phyloP scores from a whole-genome alignment of 2,329 filamentous ascomycete genomes.

The Pseudogymnoascus sp. region DNA sequence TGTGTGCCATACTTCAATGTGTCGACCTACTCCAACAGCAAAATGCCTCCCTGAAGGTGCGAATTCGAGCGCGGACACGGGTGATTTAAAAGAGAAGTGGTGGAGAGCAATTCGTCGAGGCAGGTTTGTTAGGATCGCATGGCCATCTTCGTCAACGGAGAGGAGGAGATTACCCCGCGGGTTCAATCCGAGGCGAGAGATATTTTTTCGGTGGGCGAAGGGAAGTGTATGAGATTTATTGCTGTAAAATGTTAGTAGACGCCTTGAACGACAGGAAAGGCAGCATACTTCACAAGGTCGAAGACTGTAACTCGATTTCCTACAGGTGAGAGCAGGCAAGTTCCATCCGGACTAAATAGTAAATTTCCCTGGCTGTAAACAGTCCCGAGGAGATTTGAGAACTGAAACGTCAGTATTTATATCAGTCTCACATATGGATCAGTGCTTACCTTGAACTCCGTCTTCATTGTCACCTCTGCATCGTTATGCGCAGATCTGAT shows the following conservation, averaged over 20 bases:
- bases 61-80: constrained; percentile 78
- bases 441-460: constrained; percentile 79
- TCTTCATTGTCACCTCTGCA: constrained; percentile 70
- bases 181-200: constrained; percentile 78
- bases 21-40: constrained; percentile 77
- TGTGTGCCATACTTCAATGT: constrained; percentile 93
- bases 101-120: constrained; percentile 79
- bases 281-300: constrained; percentile 79
- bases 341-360: constrained; percentile 92
- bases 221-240: constrained; percentile 83
- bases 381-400: constrained; percentile 95
- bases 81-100: constrained; percentile 88
- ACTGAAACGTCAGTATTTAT: constrained; percentile 49
- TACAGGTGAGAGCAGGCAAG: constrained; percentile 89
- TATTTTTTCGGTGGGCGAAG: constrained; percentile 91
- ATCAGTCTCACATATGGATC: neutral
- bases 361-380: constrained; percentile 98
- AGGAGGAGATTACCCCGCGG: constrained; percentile 88
- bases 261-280: constrained; percentile 1
- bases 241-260: constrained; percentile 35
- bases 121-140: constrained; percentile 87
- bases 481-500: constrained; percentile 19
- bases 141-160: constrained; percentile 88
- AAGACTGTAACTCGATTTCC: constrained; percentile 95
- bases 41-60: constrained; percentile 88